A percentile compares a stretch with the other conserved stretches of the same genome.
These are phyloP conservation scores for Micromonas commoda DNA, from an alignment of 139 green algal genomes.

Conservation along the genomic window DNA sequence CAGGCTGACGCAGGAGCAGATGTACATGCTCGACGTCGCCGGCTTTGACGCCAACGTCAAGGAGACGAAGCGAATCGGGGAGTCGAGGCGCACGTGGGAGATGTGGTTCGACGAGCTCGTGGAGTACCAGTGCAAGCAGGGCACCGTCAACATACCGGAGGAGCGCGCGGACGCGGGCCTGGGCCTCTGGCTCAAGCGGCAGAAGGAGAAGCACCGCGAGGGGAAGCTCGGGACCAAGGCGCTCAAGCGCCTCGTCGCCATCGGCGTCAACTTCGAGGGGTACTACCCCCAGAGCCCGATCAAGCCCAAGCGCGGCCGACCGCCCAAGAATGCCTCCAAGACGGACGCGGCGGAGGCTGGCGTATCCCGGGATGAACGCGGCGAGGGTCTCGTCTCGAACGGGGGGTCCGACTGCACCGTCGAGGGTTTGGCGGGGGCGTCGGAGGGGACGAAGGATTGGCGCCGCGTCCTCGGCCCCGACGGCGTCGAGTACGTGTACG, in stretches of 20 bases:
- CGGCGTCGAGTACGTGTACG: too few species aligned
- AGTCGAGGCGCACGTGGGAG: constrained; percentile 1
- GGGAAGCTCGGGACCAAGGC: background rate
- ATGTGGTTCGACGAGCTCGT: constrained; percentile 20
- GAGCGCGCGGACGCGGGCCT: background rate
- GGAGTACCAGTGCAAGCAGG: background rate
- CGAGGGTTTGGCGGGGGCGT: too few species aligned
- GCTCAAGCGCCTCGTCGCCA: background rate
- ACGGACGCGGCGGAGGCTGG: too few species aligned
- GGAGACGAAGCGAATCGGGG: background rate
- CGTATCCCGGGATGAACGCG: too few species aligned
- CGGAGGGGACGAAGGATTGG: too few species aligned
- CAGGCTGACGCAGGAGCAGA: background rate
- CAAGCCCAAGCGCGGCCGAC: too few species aligned
- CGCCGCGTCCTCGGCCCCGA: too few species aligned
- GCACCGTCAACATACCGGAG: background rate
- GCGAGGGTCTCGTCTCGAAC: too few species aligned
- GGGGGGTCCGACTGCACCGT: too few species aligned
- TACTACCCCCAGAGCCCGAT: background rate
- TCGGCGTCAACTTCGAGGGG: background rate
- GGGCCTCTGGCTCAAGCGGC: background rate
- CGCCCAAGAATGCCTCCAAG: too few species aligned
- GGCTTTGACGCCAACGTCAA: background rate
- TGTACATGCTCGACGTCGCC: constrained; percentile 12
- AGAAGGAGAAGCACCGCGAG: background rate